Conservation (phyloP, 768 basidiomycete species). For the Boletus subcaerulescens region DNA sequence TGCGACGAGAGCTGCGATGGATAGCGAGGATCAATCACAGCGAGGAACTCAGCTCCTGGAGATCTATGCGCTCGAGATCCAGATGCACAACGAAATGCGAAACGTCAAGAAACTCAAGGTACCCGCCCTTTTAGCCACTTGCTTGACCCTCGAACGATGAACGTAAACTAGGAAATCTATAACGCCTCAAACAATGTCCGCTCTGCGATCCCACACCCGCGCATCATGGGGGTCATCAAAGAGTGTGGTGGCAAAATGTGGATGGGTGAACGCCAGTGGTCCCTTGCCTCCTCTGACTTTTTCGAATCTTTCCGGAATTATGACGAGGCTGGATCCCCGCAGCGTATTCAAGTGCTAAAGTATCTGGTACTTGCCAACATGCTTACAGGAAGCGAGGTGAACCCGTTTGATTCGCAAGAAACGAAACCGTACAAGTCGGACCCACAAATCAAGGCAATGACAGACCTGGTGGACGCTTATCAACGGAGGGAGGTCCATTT, state of each 20-base stretch:
- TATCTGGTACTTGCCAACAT: constrained; percentile 98
- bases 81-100: constrained; percentile 97
- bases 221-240: constrained; percentile 98
- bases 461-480: constrained; percentile 93
- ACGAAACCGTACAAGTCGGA: constrained; percentile 98
- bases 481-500: constrained; percentile 94
- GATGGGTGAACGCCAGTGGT: constrained; percentile 99
- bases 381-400: constrained; percentile 97
- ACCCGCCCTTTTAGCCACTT: neutral
- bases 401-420: constrained; percentile 99
- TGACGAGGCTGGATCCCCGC: constrained; percentile 95
- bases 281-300: constrained; percentile 94
- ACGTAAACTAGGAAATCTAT: constrained; percentile 83
- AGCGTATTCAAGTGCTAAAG: constrained; percentile 96
- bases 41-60: constrained; percentile 93
- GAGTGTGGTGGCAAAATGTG: constrained; percentile 99
- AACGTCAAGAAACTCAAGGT: constrained; percentile 97
- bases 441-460: constrained; percentile 97
- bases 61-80: constrained; percentile 97
- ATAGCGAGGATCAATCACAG: constrained; percentile 84
- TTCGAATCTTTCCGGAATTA: constrained; percentile 99
- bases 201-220: constrained; percentile 95
- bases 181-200: constrained; percentile 91
- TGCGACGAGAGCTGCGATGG: constrained; percentile 56
- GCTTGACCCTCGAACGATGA: neutral